A percentile compares a stretch with the other conserved stretches of the same genome.
Conservation (phyloP, 176 grass and related monocot genomes). For the Puccinellia tenuiflora region DNA sequence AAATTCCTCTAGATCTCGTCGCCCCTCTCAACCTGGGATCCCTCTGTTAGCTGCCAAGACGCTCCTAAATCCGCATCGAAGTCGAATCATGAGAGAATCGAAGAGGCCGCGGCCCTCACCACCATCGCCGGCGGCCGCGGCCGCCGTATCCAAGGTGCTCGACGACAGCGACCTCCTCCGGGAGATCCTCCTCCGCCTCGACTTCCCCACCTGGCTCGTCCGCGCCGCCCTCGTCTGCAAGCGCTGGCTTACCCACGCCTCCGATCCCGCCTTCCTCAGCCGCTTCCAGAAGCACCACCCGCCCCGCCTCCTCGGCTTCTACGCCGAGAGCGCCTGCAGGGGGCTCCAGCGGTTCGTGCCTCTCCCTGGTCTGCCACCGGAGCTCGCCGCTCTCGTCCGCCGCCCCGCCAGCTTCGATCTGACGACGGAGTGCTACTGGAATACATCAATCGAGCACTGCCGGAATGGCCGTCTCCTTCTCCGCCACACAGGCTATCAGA, state of each 20-base stretch:
- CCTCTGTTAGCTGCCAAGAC: not conserved
- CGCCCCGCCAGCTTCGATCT: not conserved
- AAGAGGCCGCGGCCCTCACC: not conserved
- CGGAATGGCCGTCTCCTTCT: constrained; percentile 25
- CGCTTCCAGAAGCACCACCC: not conserved
- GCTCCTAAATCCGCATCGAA: not conserved
- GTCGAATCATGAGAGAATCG: not conserved
- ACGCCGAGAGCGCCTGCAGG: not conserved
- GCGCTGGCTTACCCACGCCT: not conserved
- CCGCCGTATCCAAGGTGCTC: constrained; percentile 1
- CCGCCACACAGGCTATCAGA: not conserved
- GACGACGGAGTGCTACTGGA: not conserved
- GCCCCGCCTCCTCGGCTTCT: not conserved
- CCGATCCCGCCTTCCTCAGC: not conserved
- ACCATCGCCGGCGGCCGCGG: not conserved
- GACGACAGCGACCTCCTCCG: not conserved
- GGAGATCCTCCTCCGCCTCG: constrained; percentile 8
- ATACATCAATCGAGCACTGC: not conserved
- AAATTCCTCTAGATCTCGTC: not conserved
- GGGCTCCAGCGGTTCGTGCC: constrained; percentile 12
- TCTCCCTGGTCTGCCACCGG: not conserved
- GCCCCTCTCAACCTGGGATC: not conserved
- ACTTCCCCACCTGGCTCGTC: constrained; percentile 7
- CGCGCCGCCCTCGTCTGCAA: not conserved
- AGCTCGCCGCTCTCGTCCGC: constrained; percentile 21